Base-by-base conservation (phyloP, 805 yeast genomes). In the Suhomyces xylopsoci region DNA sequence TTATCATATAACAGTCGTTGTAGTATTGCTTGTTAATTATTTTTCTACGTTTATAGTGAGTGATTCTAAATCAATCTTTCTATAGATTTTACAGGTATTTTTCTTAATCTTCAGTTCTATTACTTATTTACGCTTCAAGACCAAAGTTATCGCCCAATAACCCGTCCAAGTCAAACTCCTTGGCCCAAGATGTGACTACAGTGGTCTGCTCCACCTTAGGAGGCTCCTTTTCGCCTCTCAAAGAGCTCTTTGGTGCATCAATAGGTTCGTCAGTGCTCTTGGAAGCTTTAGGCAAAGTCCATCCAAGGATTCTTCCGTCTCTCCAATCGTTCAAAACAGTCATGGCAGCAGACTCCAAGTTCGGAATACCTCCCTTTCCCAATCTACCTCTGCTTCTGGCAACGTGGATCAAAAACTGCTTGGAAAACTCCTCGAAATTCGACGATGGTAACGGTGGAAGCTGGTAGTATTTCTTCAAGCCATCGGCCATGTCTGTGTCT, bases 321-420 rank as follows among this genome's bases (percentile, higher is more conserved):
- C 97, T 84, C 98, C 98, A 94, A 72, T 94, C 99, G 62, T 82
- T 90, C 65, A 94, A 77, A 10, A 94, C 87, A 36, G 88, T 78
- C 62, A 81, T 68, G 36, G 96, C 97, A 7, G 98, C 96, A 58
- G 92, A 80, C 54, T 83, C 87, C 57, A 94, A 69, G 68, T 94
- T 91, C 52, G 98, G 97, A 54, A 94, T 72, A 65, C 99, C 99
- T 43, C 97, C 97, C 64, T 82, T 87, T 48, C 96, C 90, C 57
- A 94, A 77, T 70, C 97, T 82, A 53, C 99, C 99, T 69, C 90
- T 85, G 61, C 84, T 82, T 69, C 99, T 85, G 24, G 98, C 97
- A 55, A 94, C 86, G 62, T 91, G 97, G 58, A 94, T 92, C 64
- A 94, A 80, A 57, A 93, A 86, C 60, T 88, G 93, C 62, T 88